Conservation (phyloP, 176 grass and related monocot genomes). For the Eleusine coracana region DNA sequence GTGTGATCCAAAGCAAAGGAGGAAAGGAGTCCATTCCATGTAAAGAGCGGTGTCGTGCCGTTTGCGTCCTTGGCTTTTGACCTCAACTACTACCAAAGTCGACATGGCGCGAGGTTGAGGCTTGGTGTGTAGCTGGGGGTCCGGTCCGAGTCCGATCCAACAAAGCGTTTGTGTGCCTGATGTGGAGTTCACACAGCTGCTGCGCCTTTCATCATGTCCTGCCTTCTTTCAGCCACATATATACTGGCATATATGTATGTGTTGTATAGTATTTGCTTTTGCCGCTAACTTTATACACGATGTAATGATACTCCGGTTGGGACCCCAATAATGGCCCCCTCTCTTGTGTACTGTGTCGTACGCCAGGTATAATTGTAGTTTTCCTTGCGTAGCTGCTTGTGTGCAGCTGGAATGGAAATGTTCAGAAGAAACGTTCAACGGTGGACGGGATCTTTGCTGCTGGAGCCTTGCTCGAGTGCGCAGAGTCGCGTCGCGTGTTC, state of each 20-base stretch:
- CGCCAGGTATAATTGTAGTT: neutral
- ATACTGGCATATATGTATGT: neutral
- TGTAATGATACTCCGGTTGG: conserved; percentile 38
- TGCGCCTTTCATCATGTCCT: conserved; percentile 3
- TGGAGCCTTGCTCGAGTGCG: conserved; percentile 17
- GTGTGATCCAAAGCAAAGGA: conserved; percentile 53
- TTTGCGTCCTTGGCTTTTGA: conserved; percentile 47
- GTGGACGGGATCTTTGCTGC: neutral
- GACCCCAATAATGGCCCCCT: neutral
- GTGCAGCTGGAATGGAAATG: neutral
- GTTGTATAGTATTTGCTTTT: conserved; percentile 18
- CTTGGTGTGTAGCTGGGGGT: neutral
- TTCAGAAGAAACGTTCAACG: neutral
- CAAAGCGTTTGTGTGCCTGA: conserved; percentile 30
- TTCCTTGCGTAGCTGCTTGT: neutral
- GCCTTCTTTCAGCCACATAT: neutral
- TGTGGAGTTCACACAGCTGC: conserved; percentile 11
- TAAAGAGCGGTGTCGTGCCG: conserved; percentile 38
- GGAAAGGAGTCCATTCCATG: conserved; percentile 24
- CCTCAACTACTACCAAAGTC: conserved; percentile 9
- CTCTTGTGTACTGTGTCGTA: neutral
- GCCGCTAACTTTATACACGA: conserved; percentile 13
- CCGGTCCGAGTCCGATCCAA: conserved; percentile 11
- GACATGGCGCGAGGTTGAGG: conserved; percentile 25
- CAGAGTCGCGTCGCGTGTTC: neutral